Evolutionary conservation across 805 yeast species (phyloP), one percentile per base, ranked within the genome.

Genomic region (Pichia eremophila): DNA sequence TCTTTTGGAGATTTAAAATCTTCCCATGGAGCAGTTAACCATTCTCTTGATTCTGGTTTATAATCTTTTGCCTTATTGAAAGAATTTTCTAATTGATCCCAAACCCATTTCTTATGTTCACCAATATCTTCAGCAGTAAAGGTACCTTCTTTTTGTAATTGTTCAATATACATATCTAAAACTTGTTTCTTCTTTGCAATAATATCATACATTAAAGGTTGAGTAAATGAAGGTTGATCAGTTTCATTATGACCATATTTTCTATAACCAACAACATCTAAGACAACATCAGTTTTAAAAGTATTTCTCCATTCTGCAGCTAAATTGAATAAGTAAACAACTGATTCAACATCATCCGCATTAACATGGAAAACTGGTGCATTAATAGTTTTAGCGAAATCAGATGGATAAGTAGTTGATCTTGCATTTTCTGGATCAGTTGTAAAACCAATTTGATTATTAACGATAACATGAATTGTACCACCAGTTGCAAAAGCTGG

Each of bases 341-440:
- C 83, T 41, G 95, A 86, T 74, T 93, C 99, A 55, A 88, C 89
- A 65, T 93, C 98, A 69, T 93, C 98, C 25, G 98, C 97, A 64
- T 93, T 93, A 45, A 93, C 98, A 70, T 93, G 99, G 95, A 93
- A 93, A 61, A 93, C 89, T 53, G 99, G 99, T 25, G 98, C 96
- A 65, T 91, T 90, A 68, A 88, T 85, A 35, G 96, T 75, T 74
- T 93, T 93, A 59, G 97, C 98, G 64, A 93, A 78, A 74, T 93
- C 99, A 25, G 96, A 85, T 60, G 99, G 97, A 70, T 93, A 93
- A 62, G 95, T 91, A 43, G 99, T 93, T 27, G 98, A 91, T 75
- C 99, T 85, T 36, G 97, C 89, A 61, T 84, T 83, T 73, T 96
- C 80, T 57, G 99, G 99, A 67, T 93, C 98, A 45, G 99, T 93